These are phyloP conservation scores for Rhytidhysteron rufulum DNA, from an alignment of 2,329 filamentous ascomycete genomes.

Conservation along the genomic window DNA sequence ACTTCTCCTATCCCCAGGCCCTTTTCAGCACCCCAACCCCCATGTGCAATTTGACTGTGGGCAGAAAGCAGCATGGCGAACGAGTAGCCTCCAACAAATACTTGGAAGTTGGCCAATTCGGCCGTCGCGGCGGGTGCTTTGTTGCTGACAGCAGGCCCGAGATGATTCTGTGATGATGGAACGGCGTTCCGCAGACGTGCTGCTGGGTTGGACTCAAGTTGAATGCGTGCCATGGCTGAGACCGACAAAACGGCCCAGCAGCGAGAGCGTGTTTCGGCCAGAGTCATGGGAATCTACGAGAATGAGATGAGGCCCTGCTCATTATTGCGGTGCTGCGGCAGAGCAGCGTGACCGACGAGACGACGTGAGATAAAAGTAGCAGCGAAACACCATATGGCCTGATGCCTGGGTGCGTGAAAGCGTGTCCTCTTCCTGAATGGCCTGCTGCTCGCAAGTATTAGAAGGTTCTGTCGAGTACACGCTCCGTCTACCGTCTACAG, in stretches of 20 bases:
- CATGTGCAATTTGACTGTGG: too few species aligned
- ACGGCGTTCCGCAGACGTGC: too few species aligned
- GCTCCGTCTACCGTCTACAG: too few species aligned
- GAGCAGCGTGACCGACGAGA: too few species aligned
- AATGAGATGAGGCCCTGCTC: background rate
- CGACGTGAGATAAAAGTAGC: background rate
- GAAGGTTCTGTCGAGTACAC: slow-evolving; percentile 1
- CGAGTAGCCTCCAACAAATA: too few species aligned
- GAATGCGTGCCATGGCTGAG: background rate
- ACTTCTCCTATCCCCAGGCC: background rate
- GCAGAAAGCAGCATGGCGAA: too few species aligned
- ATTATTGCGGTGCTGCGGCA: background rate
- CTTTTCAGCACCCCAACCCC: slow-evolving; percentile 1
- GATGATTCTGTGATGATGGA: too few species aligned
- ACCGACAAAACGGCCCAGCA: background rate
- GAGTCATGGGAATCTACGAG: background rate
- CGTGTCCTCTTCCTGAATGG: background rate
- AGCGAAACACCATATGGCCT: background rate
- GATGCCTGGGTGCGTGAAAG: background rate
- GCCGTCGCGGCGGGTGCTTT: too few species aligned
- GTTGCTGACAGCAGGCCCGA: too few species aligned
- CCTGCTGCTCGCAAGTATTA: too few species aligned
- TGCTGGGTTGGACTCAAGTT: too few species aligned
- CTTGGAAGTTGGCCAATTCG: too few species aligned
- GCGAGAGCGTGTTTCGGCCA: background rate